Evolutionary conservation across 345 rosid genomes (phyloP).

Genomic region (Microcos paniculata): DNA sequence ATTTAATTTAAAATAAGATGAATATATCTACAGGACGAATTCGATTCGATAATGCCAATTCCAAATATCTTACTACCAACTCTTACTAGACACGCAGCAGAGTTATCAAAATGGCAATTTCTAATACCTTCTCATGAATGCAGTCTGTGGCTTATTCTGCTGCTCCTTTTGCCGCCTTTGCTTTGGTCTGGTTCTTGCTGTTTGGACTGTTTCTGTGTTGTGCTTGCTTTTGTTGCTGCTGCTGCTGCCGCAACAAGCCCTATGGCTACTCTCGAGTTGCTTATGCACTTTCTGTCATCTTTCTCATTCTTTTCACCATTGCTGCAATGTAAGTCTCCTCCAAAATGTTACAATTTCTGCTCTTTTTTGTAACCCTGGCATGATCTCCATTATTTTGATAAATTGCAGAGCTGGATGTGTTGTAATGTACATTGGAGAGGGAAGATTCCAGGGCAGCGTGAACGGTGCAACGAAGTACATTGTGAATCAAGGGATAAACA

Average conservation of each 20-base stretch:
- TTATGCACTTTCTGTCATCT: conserved; percentile 38
- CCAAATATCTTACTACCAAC: not conserved
- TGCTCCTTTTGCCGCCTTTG: conserved; percentile 41
- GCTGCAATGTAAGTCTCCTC: conserved; percentile 38
- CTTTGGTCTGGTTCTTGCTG: conserved; percentile 46
- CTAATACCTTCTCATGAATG: not conserved
- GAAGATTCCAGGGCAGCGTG: conserved; percentile 37
- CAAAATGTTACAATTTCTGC: not conserved
- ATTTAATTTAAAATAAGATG: not conserved
- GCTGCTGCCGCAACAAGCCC: conserved; percentile 31
- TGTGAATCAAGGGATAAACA: conserved; percentile 29
- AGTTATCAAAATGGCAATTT: too few relatives aligned
- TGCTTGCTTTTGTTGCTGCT: conserved; percentile 37
- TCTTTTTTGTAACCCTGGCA: not conserved
- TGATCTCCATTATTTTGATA: not conserved
- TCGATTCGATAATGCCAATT: not conserved
- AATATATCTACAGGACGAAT: not conserved
- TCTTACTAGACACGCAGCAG: not conserved
- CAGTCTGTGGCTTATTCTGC: conserved; percentile 60
- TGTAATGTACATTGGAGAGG: conserved; percentile 43
- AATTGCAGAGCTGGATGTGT: conserved; percentile 41
- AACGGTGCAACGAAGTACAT: conserved; percentile 30
- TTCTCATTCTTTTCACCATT: conserved; percentile 49
- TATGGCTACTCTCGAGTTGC: conserved; percentile 39
- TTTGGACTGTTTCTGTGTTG: conserved; percentile 38